Conservation (phyloP, 805 yeast species). For the Saturnispora bothae region DNA sequence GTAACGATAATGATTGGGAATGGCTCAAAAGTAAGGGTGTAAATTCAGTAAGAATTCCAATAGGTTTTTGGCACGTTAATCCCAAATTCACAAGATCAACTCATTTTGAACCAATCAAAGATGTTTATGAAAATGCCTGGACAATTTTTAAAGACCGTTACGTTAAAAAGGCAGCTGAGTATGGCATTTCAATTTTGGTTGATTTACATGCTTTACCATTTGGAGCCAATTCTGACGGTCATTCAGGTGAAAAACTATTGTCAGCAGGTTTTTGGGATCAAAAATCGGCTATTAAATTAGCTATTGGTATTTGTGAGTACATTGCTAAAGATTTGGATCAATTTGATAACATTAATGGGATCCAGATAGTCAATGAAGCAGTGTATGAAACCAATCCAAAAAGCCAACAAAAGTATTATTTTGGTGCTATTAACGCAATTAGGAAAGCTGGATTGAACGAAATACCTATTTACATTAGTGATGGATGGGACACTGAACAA, state of each 20-base stretch:
- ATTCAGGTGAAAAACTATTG: constrained; percentile 60
- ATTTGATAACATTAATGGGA: constrained; percentile 63
- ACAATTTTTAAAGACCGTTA: constrained; percentile 36
- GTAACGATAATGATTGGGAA: constrained; percentile 65
- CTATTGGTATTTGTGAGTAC: constrained; percentile 43
- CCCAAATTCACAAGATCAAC: constrained; percentile 50
- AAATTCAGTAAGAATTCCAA: constrained; percentile 75
- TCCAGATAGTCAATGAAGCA: constrained; percentile 83
- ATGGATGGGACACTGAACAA: constrained; percentile 86
- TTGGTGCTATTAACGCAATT: constrained; percentile 51
- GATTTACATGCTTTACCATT: constrained; percentile 89
- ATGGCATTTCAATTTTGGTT: constrained; percentile 63
- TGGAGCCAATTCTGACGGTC: constrained; percentile 83
- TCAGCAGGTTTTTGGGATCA: constrained; percentile 57
- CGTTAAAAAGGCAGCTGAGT: constrained; percentile 47
- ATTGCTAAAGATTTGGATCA: constrained; percentile 47
- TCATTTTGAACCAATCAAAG: constrained; percentile 43
- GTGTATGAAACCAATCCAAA: constrained; percentile 46
- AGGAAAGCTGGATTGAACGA: constrained; percentile 38
- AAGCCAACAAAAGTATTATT: constrained; percentile 50
- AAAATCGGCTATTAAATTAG: constrained; percentile 31
- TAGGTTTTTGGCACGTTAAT: constrained; percentile 88
- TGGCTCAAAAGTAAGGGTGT: constrained; percentile 60
- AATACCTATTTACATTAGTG: constrained; percentile 74
- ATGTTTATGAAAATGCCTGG: constrained; percentile 74